These are phyloP conservation scores for Capsicum chinense DNA, from an alignment of 257 asterid species.

Conservation along the genomic window DNA sequence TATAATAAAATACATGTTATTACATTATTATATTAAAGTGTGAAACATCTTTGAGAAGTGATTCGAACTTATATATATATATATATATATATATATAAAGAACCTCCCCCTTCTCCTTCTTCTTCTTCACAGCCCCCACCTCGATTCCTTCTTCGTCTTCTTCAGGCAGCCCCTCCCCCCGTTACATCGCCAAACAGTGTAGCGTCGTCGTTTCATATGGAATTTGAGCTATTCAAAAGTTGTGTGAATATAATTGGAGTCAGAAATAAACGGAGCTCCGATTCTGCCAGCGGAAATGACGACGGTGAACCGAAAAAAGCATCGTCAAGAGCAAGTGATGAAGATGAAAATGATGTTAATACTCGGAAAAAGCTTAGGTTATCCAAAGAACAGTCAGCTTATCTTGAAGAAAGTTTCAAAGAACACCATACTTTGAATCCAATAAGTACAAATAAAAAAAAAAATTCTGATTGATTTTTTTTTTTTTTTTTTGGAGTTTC, in stretches of 20 bases:
- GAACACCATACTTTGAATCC: slow-evolving; percentile 85
- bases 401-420: slow-evolving; percentile 83
- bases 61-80: too few species aligned
- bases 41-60: too few species aligned
- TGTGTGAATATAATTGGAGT: slow-evolving; percentile 28
- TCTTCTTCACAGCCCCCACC: too few species aligned
- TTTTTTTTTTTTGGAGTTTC: neutral
- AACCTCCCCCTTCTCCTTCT: too few species aligned
- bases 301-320: slow-evolving; percentile 54
- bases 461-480: too few species aligned
- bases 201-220: slow-evolving; percentile 61
- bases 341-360: slow-evolving; percentile 68
- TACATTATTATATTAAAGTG: too few species aligned
- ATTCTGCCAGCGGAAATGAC: slow-evolving; percentile 46
- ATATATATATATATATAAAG: too few species aligned
- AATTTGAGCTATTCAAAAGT: slow-evolving; percentile 47
- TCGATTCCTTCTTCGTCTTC: too few species aligned
- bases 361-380: slow-evolving; percentile 72
- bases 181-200: slow-evolving; percentile 70
- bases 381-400: slow-evolving; percentile 83
- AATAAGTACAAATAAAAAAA: slow-evolving; percentile 43
- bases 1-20: too few species aligned
- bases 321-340: slow-evolving; percentile 63
- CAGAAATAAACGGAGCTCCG: slow-evolving; percentile 29
- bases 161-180: too few species aligned